phyloP scores from a whole-genome alignment of 768 basidiomycete species.

The Auricularia heimuer region DNA sequence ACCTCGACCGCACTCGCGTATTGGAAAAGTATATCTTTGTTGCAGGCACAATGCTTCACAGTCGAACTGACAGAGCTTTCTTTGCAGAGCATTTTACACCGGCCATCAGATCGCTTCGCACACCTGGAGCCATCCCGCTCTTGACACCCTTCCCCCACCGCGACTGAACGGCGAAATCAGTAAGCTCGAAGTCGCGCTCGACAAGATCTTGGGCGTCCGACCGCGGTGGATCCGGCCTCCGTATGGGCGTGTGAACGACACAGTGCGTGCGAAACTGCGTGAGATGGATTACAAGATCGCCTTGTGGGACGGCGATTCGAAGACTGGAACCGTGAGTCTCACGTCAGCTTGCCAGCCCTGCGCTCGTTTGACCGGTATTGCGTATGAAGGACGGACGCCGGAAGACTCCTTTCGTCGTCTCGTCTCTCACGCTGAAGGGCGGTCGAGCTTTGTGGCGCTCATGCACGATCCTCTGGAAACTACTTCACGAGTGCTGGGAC shows the following conservation, averaged over 20 bases:
- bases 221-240: constrained; percentile 4
- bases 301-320: neutral
- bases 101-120: constrained; percentile 10
- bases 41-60: neutral
- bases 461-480: neutral
- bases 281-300: neutral
- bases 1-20: neutral
- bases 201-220: constrained; percentile 1
- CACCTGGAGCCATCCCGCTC: constrained; percentile 8
- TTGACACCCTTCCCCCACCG: neutral
- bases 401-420: neutral
- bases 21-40: neutral
- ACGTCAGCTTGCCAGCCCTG: neutral
- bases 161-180: neutral
- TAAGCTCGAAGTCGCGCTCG: neutral
- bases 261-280: neutral
- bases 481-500: neutral
- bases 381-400: neutral
- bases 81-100: neutral
- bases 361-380: neutral
- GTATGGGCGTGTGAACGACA: neutral
- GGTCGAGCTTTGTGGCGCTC: neutral
- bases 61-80: too few relatives aligned
- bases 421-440: neutral
- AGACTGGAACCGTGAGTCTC: constrained; percentile 3